Percentiles rank a stretch among this genome's conserved stretches.
These are phyloP conservation scores for Inga leiocalycina DNA, from an alignment of 306 rosid genomes.

Conservation along the genomic window DNA sequence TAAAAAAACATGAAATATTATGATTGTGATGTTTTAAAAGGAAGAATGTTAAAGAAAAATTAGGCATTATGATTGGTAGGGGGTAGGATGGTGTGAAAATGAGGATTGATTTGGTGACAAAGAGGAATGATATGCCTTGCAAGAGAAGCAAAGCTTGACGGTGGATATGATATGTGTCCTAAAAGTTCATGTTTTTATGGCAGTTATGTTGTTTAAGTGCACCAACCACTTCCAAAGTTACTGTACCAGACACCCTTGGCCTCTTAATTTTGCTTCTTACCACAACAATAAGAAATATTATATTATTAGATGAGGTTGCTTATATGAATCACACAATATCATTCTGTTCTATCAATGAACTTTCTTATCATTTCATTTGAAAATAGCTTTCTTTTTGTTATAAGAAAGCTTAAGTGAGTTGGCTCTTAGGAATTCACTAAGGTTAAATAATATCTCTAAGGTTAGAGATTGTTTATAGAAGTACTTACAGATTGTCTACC, in stretches of 20 bases:
- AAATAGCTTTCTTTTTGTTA: too few relatives aligned
- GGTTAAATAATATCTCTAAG: too few relatives aligned
- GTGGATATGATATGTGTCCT: neutral
- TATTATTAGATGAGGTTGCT: too few relatives aligned
- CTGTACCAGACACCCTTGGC: neutral
- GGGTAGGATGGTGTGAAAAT: neutral
- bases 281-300: too few relatives aligned
- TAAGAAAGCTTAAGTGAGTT: too few relatives aligned
- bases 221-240: neutral
- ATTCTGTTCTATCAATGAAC: too few relatives aligned
- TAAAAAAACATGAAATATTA: too few relatives aligned
- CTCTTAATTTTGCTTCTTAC: neutral
- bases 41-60: neutral
- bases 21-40: neutral
- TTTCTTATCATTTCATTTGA: too few relatives aligned
- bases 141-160: slow-evolving; percentile 8
- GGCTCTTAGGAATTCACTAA: too few relatives aligned
- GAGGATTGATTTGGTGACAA: neutral
- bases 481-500: too few relatives aligned
- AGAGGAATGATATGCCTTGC: slow-evolving; percentile 8
- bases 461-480: too few relatives aligned
- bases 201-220: neutral
- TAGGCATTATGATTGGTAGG: neutral
- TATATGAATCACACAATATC: too few relatives aligned
- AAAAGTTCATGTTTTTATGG: neutral